These are phyloP conservation scores for Phalaenopsis hybrid DNA, from an alignment of 116 monocot genomes.

Conservation along the genomic window DNA sequence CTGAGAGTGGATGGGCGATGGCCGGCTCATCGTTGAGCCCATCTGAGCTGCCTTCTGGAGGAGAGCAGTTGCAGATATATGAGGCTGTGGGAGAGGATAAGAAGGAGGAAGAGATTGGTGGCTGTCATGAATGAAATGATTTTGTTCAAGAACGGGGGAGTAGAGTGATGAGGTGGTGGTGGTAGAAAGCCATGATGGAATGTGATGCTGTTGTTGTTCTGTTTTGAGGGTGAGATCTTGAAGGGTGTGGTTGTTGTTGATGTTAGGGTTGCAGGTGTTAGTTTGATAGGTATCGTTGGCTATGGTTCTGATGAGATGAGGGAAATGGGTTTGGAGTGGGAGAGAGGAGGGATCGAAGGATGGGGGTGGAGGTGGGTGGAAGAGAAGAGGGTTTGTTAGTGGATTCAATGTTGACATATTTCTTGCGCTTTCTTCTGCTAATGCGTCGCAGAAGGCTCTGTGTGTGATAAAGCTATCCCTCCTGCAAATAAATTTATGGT, in stretches of 20 bases:
- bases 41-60: slow-evolving; percentile 75
- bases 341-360: slow-evolving; percentile 2
- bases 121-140: slow-evolving; percentile 14
- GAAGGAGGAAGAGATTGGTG: background rate
- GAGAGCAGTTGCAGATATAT: slow-evolving; percentile 80
- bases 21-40: slow-evolving; percentile 54
- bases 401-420: slow-evolving; percentile 15
- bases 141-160: slow-evolving; percentile 8
- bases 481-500: slow-evolving; percentile 24
- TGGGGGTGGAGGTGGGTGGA: slow-evolving; percentile 19
- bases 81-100: slow-evolving; percentile 16
- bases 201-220: slow-evolving; percentile 2
- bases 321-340: slow-evolving; percentile 14
- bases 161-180: slow-evolving; percentile 10
- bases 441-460: slow-evolving; percentile 47
- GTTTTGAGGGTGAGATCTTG: slow-evolving; percentile 11
- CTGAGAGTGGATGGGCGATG: slow-evolving; percentile 12
- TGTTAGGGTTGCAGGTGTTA: background rate
- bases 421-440: slow-evolving; percentile 40
- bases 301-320: slow-evolving; percentile 7
- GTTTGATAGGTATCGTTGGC: background rate
- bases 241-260: slow-evolving; percentile 6
- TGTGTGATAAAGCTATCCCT: slow-evolving; percentile 59
- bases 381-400: slow-evolving; percentile 13
- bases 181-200: slow-evolving; percentile 28